Conservation (phyloP, 2,329 filamentous ascomycete species). For the Huntiella moniliformis region DNA sequence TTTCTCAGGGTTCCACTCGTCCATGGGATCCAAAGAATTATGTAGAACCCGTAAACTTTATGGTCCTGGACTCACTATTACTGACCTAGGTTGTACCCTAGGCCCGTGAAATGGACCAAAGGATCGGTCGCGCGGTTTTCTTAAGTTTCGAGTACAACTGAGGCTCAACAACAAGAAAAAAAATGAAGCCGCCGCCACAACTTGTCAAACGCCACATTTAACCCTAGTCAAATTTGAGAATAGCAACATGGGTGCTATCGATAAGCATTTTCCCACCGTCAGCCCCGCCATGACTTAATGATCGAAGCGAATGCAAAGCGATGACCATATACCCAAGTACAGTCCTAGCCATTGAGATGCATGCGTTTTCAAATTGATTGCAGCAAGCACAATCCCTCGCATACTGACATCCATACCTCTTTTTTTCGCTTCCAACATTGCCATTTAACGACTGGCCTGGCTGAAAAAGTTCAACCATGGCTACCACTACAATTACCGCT, state of each 20-base stretch:
- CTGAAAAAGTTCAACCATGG: constrained; percentile 16
- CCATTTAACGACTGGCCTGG: background rate
- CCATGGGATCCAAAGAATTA: too few relatives aligned
- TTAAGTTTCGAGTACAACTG: background rate
- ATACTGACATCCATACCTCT: background rate
- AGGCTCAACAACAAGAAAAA: background rate
- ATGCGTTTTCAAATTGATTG: background rate
- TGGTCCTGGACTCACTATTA: background rate
- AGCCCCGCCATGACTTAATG: background rate
- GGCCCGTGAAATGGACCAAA: constrained; percentile 7
- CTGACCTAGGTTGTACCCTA: background rate
- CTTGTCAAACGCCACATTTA: background rate
- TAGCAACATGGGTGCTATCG: background rate
- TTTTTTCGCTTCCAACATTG: background rate
- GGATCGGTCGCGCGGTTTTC: constrained; percentile 10
- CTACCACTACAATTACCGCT: constrained; percentile 37
- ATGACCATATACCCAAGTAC: background rate
- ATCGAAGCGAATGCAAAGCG: background rate
- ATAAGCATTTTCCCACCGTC: background rate
- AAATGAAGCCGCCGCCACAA: background rate
- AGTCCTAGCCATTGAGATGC: background rate
- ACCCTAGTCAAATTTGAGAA: background rate
- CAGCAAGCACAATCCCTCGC: background rate
- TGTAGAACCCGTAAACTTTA: too few relatives aligned
- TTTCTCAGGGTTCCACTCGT: background rate